phyloP scores from a whole-genome alignment of 352 stramenopile species.

The Phytophthora foliorum region DNA sequence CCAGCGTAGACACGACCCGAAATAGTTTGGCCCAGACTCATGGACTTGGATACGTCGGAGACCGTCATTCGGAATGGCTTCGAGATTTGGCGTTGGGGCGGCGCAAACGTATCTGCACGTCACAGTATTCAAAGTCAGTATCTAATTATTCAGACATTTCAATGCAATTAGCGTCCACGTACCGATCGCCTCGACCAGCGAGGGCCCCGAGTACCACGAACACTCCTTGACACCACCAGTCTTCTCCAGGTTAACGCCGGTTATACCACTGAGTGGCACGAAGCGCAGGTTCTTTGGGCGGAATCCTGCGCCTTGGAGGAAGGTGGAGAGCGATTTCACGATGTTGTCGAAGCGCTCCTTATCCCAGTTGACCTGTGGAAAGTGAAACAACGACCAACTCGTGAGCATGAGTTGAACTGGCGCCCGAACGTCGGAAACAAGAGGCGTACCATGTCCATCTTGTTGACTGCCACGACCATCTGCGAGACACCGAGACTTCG shows the following conservation, averaged over 20 bases:
- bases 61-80: slow-evolving; percentile 90
- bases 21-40: slow-evolving; percentile 82
- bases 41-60: slow-evolving; percentile 89
- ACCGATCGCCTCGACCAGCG: slow-evolving; percentile 86
- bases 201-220: slow-evolving; percentile 82
- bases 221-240: slow-evolving; percentile 56
- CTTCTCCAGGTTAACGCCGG: slow-evolving; percentile 85
- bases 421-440: background rate
- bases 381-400: slow-evolving; percentile 1
- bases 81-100: slow-evolving; percentile 79
- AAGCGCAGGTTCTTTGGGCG: slow-evolving; percentile 87
- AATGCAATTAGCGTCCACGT: slow-evolving; percentile 12
- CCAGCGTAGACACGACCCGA: slow-evolving; percentile 90
- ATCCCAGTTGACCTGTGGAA: slow-evolving; percentile 63
- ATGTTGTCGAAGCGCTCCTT: slow-evolving; percentile 86
- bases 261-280: slow-evolving; percentile 90
- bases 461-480: slow-evolving; percentile 98
- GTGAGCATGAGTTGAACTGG: slow-evolving; percentile 9
- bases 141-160: background rate
- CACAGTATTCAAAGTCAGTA: slow-evolving; percentile 10
- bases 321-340: slow-evolving; percentile 73
- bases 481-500: slow-evolving; percentile 95
- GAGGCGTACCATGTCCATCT: slow-evolving; percentile 93
- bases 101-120: slow-evolving; percentile 72
- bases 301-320: slow-evolving; percentile 83